A percentile compares a stretch with the other conserved stretches of the same genome.
Conservation (phyloP, 352 stramenopile species). For the Pythium scleroteichum region DNA sequence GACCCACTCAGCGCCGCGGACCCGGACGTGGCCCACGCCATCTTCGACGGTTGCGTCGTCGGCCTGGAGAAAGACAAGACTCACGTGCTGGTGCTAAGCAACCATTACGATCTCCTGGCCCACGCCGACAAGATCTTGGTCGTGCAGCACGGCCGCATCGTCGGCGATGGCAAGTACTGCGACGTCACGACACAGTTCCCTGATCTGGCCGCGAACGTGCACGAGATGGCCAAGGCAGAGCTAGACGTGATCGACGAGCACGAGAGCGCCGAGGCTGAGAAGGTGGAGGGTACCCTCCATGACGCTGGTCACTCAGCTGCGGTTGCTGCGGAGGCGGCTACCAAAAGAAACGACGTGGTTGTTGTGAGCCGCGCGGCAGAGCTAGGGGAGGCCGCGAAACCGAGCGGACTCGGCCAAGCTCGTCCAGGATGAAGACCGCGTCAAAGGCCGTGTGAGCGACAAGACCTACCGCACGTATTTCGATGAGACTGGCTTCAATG, state of each 20-base stretch:
- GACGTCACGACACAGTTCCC: conserved; percentile 30
- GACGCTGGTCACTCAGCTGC: conserved; percentile 13
- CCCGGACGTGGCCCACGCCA: conserved; percentile 39
- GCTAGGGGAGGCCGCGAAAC: conserved; percentile 2
- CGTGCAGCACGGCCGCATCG: conserved; percentile 30
- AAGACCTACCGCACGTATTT: conserved; percentile 37
- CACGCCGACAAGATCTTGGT: conserved; percentile 37
- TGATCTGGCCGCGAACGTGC: conserved; percentile 7
- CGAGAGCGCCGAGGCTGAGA: conserved; percentile 18
- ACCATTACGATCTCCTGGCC: conserved; percentile 31
- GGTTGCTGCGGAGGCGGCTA: not conserved
- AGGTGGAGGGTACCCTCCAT: conserved; percentile 22
- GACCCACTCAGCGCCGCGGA: conserved; percentile 48
- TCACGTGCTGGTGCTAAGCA: conserved; percentile 83
- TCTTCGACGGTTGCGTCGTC: conserved; percentile 43
- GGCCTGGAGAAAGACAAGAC: conserved; percentile 38
- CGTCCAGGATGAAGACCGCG: conserved; percentile 34
- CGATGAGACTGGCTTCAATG: conserved; percentile 33
- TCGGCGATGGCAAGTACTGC: conserved; percentile 28
- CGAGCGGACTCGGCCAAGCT: conserved; percentile 16
- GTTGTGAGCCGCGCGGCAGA: not conserved
- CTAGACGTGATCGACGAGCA: conserved; percentile 25
- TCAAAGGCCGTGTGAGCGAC: conserved; percentile 31
- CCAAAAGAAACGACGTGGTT: not conserved
- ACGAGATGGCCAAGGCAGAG: conserved; percentile 17